Conservation (phyloP, 2,329 filamentous ascomycete species). For the Sphaceloma murrayae region DNA sequence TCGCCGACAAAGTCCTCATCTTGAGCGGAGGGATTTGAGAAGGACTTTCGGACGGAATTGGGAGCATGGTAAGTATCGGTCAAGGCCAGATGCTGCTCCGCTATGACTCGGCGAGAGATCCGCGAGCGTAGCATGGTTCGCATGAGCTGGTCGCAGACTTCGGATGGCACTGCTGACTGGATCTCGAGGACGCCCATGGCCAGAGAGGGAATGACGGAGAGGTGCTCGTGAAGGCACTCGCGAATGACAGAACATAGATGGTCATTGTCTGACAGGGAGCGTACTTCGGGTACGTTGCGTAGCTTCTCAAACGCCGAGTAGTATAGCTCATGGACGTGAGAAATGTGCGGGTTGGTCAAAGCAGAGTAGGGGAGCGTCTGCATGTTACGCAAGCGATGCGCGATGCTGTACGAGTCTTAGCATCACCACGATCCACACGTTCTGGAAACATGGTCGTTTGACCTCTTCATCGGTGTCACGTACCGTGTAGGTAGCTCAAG, state of each 20-base stretch:
- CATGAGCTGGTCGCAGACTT: slow-evolving; percentile 87
- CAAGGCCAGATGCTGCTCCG: slow-evolving; percentile 89
- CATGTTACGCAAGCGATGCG: slow-evolving; percentile 93
- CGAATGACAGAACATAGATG: slow-evolving; percentile 70
- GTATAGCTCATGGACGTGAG: slow-evolving; percentile 92
- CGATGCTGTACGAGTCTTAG: slow-evolving; percentile 56
- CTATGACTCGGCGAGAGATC: slow-evolving; percentile 91
- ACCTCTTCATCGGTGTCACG: slow-evolving; percentile 18
- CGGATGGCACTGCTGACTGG: slow-evolving; percentile 66
- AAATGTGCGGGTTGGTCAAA: slow-evolving; percentile 88
- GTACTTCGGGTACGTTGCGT: slow-evolving; percentile 73
- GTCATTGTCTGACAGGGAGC: slow-evolving; percentile 82
- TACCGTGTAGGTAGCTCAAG: slow-evolving; percentile 82
- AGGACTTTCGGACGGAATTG: slow-evolving; percentile 60
- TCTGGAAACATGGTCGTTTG: not conserved
- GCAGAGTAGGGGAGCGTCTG: slow-evolving; percentile 93
- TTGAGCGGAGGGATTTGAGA: slow-evolving; percentile 37
- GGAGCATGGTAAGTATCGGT: slow-evolving; percentile 89
- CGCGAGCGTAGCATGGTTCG: slow-evolving; percentile 83
- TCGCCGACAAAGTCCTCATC: slow-evolving; percentile 84
- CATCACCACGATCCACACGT: too few relatives aligned
- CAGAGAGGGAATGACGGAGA: slow-evolving; percentile 86
- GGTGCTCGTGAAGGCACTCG: slow-evolving; percentile 71
- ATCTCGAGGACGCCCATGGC: slow-evolving; percentile 93
- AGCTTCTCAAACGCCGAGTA: slow-evolving; percentile 93